Evolutionary conservation across 2,329 filamentous ascomycete genomes (phyloP), one percentile per base, ranked within the genome.

Genomic region (Erysiphe pulchra): DNA sequence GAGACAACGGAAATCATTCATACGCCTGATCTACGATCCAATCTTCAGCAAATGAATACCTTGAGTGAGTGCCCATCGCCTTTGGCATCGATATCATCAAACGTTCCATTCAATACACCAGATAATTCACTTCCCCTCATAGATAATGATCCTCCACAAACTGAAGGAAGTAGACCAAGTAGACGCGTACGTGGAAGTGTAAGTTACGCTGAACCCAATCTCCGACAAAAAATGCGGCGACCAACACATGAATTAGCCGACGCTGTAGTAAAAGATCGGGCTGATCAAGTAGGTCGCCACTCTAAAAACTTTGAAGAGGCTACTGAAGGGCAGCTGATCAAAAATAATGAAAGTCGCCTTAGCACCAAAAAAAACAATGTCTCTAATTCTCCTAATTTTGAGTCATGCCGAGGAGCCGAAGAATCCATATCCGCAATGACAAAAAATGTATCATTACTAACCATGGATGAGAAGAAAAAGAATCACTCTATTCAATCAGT

Each of bases 171-270:
- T 28, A 69, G 82, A 40, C 71, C 73, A 18, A 78, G 75, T 52
- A 67, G 82, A 51, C 71, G 82, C 51, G 72, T 73, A 42, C 68
- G 78, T 53, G 63, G 72, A 11, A 68, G 75, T 44, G 71, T 90
- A 49, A 87, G 80, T 63, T 90, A 90, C 58, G 79, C 80, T 11
- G 80, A 87, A 58, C 82, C 82, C 1, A 87, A 80, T 54, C 65
- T 90, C 38, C 70, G 79, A 50, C 79, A 77, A 56, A 90, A 90
- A 62, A 86, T 90, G 81, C 71, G 82, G 48, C 71, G 82, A 48
- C 80, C 82, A 18, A 80, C 77, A 1, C 82, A 82, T 56, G 74
- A 82, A 51, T 61, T 86, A 10, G 71, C 78, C 33, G 80, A 85
- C 58, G 81, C 80, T 1, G 80, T 87, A 13, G 62, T 69, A 11